Conservation (phyloP, 306 rosid genomes). For the Arachis hypogaea region DNA sequence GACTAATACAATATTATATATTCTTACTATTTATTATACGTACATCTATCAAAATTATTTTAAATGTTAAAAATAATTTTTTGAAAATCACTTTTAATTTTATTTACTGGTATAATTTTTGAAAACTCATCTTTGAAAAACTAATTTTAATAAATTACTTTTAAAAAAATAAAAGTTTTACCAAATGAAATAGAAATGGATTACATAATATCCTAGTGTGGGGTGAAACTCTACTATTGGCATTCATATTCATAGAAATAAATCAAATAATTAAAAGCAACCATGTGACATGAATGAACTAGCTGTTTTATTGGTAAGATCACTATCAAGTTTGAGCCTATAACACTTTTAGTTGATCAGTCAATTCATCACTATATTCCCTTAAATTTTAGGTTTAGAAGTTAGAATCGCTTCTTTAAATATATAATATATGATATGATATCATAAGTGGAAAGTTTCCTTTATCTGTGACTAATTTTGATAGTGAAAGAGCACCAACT, state of each 20-base stretch:
- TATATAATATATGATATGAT: not conserved
- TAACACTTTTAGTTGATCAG: slow-evolving; percentile 25
- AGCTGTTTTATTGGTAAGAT: slow-evolving; percentile 1
- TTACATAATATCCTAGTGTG: not conserved
- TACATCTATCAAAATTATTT: too few species aligned
- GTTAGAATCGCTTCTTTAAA: not conserved
- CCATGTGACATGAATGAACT: slow-evolving; percentile 29
- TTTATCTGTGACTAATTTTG: slow-evolving; percentile 19
- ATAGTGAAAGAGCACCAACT: slow-evolving; percentile 45
- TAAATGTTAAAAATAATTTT: too few species aligned
- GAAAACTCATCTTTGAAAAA: too few species aligned
- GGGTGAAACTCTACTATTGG: not conserved
- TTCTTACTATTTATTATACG: too few species aligned
- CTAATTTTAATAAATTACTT: too few species aligned
- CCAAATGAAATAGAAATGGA: not conserved
- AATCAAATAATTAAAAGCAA: not conserved
- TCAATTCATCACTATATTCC: slow-evolving; percentile 33
- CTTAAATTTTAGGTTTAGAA: slow-evolving; percentile 35
- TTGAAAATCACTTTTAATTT: too few species aligned
- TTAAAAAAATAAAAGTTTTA: too few species aligned
- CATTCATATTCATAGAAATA: slow-evolving; percentile 1
- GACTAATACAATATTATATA: too few species aligned
- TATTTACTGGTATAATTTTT: too few species aligned
- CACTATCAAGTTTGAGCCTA: slow-evolving; percentile 29
- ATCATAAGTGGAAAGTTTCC: slow-evolving; percentile 34